These are phyloP conservation scores for Cyberlindnera galapagoensis DNA, from an alignment of 805 yeast genomes.

Conservation along the genomic window DNA sequence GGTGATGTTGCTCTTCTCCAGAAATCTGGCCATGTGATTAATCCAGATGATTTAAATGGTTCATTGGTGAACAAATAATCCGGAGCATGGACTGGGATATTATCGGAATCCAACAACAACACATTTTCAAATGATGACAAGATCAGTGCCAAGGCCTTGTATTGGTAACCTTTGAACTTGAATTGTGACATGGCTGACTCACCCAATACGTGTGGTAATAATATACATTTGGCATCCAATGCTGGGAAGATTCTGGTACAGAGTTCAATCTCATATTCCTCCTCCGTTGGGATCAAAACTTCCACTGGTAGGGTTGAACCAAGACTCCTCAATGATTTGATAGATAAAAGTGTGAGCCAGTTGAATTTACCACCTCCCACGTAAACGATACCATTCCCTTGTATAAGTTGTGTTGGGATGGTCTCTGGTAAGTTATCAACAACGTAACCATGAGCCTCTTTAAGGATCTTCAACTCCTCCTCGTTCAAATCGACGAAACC, in stretches of 20 bases:
- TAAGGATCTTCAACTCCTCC: conserved; percentile 38
- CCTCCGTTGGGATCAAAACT: conserved; percentile 56
- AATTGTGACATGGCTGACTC: conserved; percentile 42
- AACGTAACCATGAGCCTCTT: conserved; percentile 39
- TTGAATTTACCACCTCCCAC: conserved; percentile 59
- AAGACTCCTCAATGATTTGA: conserved; percentile 40
- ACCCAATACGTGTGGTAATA: conserved; percentile 58
- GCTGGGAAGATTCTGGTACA: conserved; percentile 58
- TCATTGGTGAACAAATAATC: conserved; percentile 51
- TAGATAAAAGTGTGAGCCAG: conserved; percentile 47
- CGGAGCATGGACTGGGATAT: conserved; percentile 61
- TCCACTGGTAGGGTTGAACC: conserved; percentile 61
- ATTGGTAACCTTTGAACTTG: conserved; percentile 55
- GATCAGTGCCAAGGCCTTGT: conserved; percentile 60
- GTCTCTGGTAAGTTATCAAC: conserved; percentile 42
- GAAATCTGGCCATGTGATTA: conserved; percentile 78
- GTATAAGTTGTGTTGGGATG: conserved; percentile 38
- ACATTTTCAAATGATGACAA: conserved; percentile 72
- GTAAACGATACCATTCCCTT: conserved; percentile 54
- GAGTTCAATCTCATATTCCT: conserved; percentile 62
- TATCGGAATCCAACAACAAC: conserved; percentile 66
- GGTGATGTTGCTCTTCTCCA: conserved; percentile 86
- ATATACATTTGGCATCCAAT: conserved; percentile 58
- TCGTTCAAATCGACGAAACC: conserved; percentile 40
- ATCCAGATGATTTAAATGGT: conserved; percentile 45